Evolutionary conservation across 176 grass and related monocot genomes (phyloP).

Genomic region (Alloteropsis semialata): DNA sequence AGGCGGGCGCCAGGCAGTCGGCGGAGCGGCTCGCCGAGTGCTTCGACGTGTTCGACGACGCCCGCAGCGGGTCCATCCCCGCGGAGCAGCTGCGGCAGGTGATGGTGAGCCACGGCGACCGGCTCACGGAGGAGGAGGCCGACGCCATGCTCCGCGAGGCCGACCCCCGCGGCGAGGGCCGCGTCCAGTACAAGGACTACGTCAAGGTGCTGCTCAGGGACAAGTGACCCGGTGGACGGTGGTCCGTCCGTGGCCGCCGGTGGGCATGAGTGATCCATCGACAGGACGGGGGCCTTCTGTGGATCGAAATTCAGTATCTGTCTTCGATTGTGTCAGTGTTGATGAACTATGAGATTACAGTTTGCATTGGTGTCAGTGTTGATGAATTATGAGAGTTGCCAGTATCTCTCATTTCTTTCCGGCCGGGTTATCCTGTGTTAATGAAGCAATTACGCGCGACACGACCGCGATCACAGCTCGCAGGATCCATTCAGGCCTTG

Average conservation of each 20-base stretch:
- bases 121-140: constrained; percentile 58
- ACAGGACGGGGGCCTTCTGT: background rate
- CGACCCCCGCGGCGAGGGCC: constrained; percentile 25
- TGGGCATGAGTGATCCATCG: too few species aligned
- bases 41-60: constrained; percentile 53
- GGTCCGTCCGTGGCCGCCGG: background rate
- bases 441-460: background rate
- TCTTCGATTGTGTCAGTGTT: background rate
- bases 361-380: background rate
- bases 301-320: background rate
- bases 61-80: constrained; percentile 37
- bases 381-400: background rate
- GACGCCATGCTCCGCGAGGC: constrained; percentile 57
- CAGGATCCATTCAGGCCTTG: too few species aligned
- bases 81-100: constrained; percentile 61
- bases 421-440: background rate
- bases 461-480: background rate
- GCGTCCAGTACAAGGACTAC: constrained; percentile 36
- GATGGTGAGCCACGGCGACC: constrained; percentile 44
- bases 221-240: background rate
- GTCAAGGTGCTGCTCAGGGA: constrained; percentile 45
- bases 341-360: background rate
- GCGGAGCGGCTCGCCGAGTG: constrained; percentile 28
- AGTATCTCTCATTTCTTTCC: too few species aligned
- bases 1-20: constrained; percentile 13